Conservation (phyloP, 306 rosid species). For the Quercus parvula region DNA sequence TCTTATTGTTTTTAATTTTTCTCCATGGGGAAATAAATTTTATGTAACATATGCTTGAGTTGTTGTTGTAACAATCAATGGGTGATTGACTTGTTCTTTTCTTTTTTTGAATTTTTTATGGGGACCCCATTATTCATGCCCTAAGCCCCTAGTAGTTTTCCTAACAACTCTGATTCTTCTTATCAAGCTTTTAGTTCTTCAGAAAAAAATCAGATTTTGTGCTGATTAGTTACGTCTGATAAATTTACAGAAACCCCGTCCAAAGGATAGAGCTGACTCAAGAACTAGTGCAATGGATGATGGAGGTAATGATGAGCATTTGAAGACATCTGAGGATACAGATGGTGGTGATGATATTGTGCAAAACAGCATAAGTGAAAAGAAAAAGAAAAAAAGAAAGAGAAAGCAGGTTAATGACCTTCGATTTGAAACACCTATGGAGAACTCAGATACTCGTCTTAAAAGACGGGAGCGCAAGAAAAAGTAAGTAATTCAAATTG, state of each 20-base stretch:
- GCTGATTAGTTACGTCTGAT: neutral
- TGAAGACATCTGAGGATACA: conserved; percentile 22
- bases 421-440: conserved; percentile 54
- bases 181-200: neutral
- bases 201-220: neutral
- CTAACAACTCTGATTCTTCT: neutral
- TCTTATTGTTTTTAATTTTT: too few relatives aligned
- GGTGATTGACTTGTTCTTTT: neutral
- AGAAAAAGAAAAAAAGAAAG: conserved; percentile 77
- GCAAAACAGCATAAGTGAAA: conserved; percentile 33
- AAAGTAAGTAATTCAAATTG: conserved; percentile 44
- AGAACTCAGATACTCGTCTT: conserved; percentile 38
- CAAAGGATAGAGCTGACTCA: conserved; percentile 23
- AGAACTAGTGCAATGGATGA: conserved; percentile 24
- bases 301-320: conserved; percentile 23
- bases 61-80: too few relatives aligned
- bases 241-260: conserved; percentile 25
- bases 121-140: neutral
- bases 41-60: too few relatives aligned
- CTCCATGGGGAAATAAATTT: too few relatives aligned
- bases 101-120: neutral
- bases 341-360: conserved; percentile 21
- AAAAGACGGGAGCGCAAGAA: conserved; percentile 67
- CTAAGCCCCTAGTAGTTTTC: neutral
- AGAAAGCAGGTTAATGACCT: conserved; percentile 71